These are phyloP conservation scores for Trametes villosa DNA, from an alignment of 768 basidiomycete genomes.

Conservation along the genomic window DNA sequence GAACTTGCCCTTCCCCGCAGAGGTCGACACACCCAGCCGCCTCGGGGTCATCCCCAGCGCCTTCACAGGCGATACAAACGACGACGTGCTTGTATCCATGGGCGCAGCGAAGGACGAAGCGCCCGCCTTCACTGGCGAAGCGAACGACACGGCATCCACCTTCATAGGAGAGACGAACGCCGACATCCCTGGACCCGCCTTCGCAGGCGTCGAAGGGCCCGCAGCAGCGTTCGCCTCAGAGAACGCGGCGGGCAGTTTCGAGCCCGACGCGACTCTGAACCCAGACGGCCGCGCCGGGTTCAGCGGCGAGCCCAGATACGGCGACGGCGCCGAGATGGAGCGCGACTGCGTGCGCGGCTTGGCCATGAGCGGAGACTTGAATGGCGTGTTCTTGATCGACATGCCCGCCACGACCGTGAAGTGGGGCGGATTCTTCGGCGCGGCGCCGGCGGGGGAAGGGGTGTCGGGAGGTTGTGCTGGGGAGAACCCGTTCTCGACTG, in stretches of 20 bases:
- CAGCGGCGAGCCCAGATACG: constrained; percentile 11
- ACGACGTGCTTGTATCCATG: constrained; percentile 10
- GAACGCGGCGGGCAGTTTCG: constrained; percentile 20
- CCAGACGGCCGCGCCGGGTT: constrained; percentile 21
- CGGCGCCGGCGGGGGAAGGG: constrained; percentile 19
- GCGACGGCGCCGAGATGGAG: neutral
- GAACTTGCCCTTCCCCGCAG: constrained; percentile 29
- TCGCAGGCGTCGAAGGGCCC: neutral
- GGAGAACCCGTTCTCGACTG: constrained; percentile 26
- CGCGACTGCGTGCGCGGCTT: neutral
- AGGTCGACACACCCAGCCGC: constrained; percentile 4
- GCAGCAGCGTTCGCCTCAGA: neutral
- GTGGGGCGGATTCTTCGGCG: constrained; percentile 3
- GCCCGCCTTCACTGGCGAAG: constrained; percentile 20
- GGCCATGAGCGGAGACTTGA: constrained; percentile 34
- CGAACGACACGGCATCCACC: neutral
- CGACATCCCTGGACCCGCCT: neutral
- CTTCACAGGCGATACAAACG: constrained; percentile 21
- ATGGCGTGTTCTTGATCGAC: constrained; percentile 28
- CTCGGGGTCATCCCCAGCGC: constrained; percentile 35
- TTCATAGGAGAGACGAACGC: constrained; percentile 3
- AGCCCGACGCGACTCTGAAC: constrained; percentile 5
- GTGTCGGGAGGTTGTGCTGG: constrained; percentile 21
- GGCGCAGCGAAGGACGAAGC: constrained; percentile 10
- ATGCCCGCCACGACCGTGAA: constrained; percentile 14